A percentile compares a stretch with the other conserved stretches of the same genome.
phyloP scores from a whole-genome alignment of 805 yeast genomes.

The Metschnikowia amazonensis region DNA sequence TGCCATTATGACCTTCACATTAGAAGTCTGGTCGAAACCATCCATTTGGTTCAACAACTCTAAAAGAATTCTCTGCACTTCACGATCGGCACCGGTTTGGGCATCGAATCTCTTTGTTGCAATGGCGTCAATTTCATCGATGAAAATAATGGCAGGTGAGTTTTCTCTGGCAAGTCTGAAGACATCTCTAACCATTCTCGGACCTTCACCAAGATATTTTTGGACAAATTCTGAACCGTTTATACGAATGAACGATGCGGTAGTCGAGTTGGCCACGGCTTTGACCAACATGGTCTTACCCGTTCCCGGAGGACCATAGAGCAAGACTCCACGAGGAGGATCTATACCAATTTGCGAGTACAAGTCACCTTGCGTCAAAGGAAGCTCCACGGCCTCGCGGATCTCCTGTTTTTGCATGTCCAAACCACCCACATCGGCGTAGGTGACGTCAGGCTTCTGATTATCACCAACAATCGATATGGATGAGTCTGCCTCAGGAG shows the following conservation, averaged over 20 bases:
- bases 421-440: slow-evolving; percentile 97
- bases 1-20: slow-evolving; percentile 98
- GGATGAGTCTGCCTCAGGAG: slow-evolving; percentile 97
- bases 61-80: slow-evolving; percentile 94
- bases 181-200: slow-evolving; percentile 98
- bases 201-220: slow-evolving; percentile 98
- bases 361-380: slow-evolving; percentile 90
- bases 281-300: slow-evolving; percentile 99
- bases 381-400: slow-evolving; percentile 96
- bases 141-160: slow-evolving; percentile 93
- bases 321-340: slow-evolving; percentile 95
- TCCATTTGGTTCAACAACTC: slow-evolving; percentile 98
- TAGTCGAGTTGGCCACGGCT: slow-evolving; percentile 96
- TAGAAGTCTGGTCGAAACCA: slow-evolving; percentile 93
- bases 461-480: slow-evolving; percentile 92
- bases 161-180: slow-evolving; percentile 96
- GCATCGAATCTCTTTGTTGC: slow-evolving; percentile 99
- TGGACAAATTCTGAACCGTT: slow-evolving; percentile 98
- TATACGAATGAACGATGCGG: slow-evolving; percentile 93
- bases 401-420: slow-evolving; percentile 99
- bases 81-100: slow-evolving; percentile 99
- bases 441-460: slow-evolving; percentile 88
- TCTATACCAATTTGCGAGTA: slow-evolving; percentile 98
- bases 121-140: slow-evolving; percentile 98
- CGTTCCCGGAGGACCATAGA: slow-evolving; percentile 99